Base-by-base conservation (phyloP, 225 moss, liverwort and hornwort genomes). In the Climacium dendroides region DNA sequence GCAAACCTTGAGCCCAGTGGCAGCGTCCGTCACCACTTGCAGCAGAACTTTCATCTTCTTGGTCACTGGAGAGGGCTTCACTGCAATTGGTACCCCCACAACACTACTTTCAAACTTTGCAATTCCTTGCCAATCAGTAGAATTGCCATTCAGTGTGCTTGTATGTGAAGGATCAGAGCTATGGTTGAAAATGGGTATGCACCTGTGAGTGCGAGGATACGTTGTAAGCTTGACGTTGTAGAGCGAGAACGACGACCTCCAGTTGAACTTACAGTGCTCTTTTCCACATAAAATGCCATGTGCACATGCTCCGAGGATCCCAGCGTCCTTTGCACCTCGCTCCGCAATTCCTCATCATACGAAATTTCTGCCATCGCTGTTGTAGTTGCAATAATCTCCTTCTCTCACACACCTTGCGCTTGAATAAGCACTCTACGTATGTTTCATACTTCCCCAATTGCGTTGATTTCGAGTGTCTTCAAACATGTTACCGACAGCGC, bases 181-280 rank as follows among this genome's bases (percentile, higher is more conserved):
- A 48, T 85, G 85, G 61, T 48, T n/a, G 48, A 16, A 35, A 76
- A 22, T 55, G 35, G 24, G 73, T 14, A 61, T 15, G 37, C 82
- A 99, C 98, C 96, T 30, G 93, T 95, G 80, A 99, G 93, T 30
- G 95, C 92, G 54, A 99, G 91, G 83, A 99, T 96, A 80, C 98
- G 97, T 79, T 95, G 95, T 72, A 95, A 95, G 45, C 97, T 97
- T 35, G 95, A 93, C 25, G 84, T 59, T 34, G 93, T 91, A 6
- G 87, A 10, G 67, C 94, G 91, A 50, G 91, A 88, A 71, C 91
- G 93, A 53, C 95, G 93, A 67, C 98, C 96, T 83, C 91, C 92
- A n/a, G 48, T 39, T 10, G 96, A 95, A 71, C 95, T 93, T 83
- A 60, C 70, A 11, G 47, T 28, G 89, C 90, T 87, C 86, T 95